These are phyloP conservation scores for Apophysomyces variabilis DNA, from an alignment of 371 early-diverging fungal genomes.

Conservation along the genomic window DNA sequence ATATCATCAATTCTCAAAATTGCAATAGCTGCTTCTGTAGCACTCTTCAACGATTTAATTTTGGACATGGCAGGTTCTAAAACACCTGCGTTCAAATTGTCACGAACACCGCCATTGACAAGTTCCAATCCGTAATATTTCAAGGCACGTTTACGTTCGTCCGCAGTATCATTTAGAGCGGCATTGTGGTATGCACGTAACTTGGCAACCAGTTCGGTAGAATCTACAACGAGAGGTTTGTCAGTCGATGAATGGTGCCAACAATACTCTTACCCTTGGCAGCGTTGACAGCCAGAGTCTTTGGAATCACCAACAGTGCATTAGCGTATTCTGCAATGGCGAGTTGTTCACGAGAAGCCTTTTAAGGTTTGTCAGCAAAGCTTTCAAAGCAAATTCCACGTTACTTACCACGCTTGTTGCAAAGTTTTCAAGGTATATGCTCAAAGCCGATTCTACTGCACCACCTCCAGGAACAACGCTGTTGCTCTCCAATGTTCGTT, in stretches of 20 bases:
- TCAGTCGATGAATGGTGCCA: background rate
- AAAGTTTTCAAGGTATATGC: slow-evolving; percentile 98
- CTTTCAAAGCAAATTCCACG: background rate
- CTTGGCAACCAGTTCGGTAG: slow-evolving; percentile 96
- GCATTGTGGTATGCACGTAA: slow-evolving; percentile 95
- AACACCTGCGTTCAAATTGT: slow-evolving; percentile 97
- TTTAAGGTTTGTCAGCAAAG: slow-evolving; percentile 4
- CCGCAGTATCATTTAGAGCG: slow-evolving; percentile 69
- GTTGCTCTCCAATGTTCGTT: slow-evolving; percentile 97
- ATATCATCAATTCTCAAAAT: slow-evolving; percentile 99
- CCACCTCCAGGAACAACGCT: slow-evolving; percentile 99
- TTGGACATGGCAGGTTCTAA: slow-evolving; percentile 99
- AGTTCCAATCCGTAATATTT: slow-evolving; percentile 96
- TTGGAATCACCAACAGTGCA: slow-evolving; percentile 97
- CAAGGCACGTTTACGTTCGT: slow-evolving; percentile 75
- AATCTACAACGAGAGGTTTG: slow-evolving; percentile 46
- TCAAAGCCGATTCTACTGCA: slow-evolving; percentile 97
- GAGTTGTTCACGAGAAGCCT: slow-evolving; percentile 90
- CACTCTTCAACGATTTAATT: slow-evolving; percentile 98
- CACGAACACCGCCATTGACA: slow-evolving; percentile 91
- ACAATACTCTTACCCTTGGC: slow-evolving; percentile 72
- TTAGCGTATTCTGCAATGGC: slow-evolving; percentile 99
- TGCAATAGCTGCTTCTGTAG: slow-evolving; percentile 99
- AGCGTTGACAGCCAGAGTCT: slow-evolving; percentile 98
- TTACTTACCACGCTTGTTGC: slow-evolving; percentile 80